A percentile compares a stretch with the other conserved stretches of the same genome.
phyloP scores from a whole-genome alignment of 106 monocot genomes.

The Allium cepa region DNA sequence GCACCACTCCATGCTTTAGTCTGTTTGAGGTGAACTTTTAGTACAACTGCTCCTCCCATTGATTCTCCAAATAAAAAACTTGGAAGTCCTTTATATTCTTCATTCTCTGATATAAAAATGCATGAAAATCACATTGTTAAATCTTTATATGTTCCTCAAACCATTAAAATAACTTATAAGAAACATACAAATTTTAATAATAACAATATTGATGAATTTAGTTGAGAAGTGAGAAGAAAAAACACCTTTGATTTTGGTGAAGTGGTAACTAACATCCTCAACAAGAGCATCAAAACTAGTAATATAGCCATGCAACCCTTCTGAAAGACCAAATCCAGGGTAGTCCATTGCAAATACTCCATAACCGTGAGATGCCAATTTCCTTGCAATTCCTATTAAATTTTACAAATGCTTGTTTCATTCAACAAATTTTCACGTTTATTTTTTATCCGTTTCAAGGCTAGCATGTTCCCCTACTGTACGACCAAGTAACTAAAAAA shows the following conservation, averaged over 20 bases:
- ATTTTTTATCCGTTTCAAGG: not conserved
- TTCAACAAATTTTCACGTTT: not conserved
- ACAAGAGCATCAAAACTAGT: conserved; percentile 73
- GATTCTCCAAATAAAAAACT: conserved; percentile 75
- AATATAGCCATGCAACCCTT: conserved; percentile 95
- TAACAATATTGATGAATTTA: not conserved
- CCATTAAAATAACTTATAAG: not conserved
- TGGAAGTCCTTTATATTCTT: conserved; percentile 36
- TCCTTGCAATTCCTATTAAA: conserved; percentile 64
- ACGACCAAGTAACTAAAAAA: not conserved
- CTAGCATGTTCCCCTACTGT: not conserved
- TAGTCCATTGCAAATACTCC: conserved; percentile 98
- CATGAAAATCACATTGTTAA: not conserved
- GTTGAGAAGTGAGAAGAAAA: not conserved
- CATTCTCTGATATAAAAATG: conserved; percentile 22
- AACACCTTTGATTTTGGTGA: conserved; percentile 78
- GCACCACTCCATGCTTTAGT: conserved; percentile 65
- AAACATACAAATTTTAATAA: not conserved
- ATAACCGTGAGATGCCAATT: conserved; percentile 78
- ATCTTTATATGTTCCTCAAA: not conserved
- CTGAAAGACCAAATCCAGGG: conserved; percentile 96
- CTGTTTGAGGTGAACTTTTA: conserved; percentile 61
- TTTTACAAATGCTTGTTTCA: not conserved
- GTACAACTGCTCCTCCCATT: conserved; percentile 79
- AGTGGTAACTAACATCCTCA: conserved; percentile 75